phyloP scores from a whole-genome alignment of 2,329 filamentous ascomycete species.

The Mycosphaerella arachidis region DNA sequence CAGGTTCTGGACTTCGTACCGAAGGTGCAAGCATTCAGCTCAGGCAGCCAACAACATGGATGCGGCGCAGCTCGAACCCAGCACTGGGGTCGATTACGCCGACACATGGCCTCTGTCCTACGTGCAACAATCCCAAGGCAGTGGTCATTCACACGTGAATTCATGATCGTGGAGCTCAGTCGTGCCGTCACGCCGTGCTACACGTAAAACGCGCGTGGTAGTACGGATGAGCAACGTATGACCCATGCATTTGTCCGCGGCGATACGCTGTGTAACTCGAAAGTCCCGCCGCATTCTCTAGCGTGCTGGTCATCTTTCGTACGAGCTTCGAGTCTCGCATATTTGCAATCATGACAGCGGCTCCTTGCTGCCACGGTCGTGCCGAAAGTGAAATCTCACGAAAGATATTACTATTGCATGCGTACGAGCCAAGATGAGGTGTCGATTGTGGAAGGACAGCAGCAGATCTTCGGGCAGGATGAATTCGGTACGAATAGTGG shows the following conservation, averaged over 20 bases:
- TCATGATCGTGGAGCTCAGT: background rate
- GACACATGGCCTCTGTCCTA: background rate
- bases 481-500: background rate
- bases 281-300: slow-evolving; percentile 7
- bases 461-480: background rate
- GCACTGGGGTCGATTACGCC: background rate
- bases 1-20: background rate
- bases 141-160: slow-evolving; percentile 2
- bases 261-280: background rate
- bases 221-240: background rate
- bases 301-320: slow-evolving; percentile 1
- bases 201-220: background rate
- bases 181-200: background rate
- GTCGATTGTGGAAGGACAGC: background rate
- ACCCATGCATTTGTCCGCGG: background rate
- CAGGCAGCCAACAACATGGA: background rate
- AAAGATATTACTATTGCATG: background rate
- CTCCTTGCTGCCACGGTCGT: slow-evolving; percentile 6
- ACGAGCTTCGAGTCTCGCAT: background rate
- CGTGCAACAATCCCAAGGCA: background rate
- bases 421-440: background rate
- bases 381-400: background rate
- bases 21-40: background rate
- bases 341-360: slow-evolving; percentile 7
- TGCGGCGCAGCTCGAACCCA: background rate